Evolutionary conservation across 352 stramenopile genomes (phyloP).

Genomic region (Pythium vanterpoolii): DNA sequence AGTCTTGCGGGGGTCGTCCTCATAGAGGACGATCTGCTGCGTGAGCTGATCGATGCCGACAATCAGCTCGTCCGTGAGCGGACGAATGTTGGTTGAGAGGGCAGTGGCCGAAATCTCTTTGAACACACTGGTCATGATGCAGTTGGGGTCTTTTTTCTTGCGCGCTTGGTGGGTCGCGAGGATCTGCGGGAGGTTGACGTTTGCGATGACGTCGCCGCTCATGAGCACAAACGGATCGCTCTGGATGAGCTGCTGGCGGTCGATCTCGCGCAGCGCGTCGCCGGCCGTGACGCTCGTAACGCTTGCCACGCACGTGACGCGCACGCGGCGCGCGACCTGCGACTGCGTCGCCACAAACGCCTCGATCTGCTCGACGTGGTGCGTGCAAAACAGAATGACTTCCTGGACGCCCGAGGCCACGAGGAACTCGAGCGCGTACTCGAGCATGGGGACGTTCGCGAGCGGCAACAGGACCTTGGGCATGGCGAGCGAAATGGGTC

Average conservation of each 20-base stretch:
- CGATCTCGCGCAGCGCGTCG: slow-evolving; percentile 95
- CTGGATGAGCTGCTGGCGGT: slow-evolving; percentile 92
- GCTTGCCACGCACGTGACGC: slow-evolving; percentile 70
- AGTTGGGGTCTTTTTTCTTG: slow-evolving; percentile 89
- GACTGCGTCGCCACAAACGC: slow-evolving; percentile 66
- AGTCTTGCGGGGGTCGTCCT: slow-evolving; percentile 53
- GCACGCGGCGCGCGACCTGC: slow-evolving; percentile 50
- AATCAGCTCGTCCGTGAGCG: slow-evolving; percentile 77
- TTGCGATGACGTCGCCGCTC: slow-evolving; percentile 95
- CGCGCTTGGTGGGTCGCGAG: slow-evolving; percentile 74
- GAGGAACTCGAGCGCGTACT: slow-evolving; percentile 98
- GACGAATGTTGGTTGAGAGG: slow-evolving; percentile 50
- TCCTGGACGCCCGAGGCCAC: slow-evolving; percentile 92
- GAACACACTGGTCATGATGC: slow-evolving; percentile 96
- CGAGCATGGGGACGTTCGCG: slow-evolving; percentile 96
- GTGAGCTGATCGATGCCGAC: slow-evolving; percentile 76
- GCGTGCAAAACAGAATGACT: slow-evolving; percentile 94
- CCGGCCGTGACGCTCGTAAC: slow-evolving; percentile 88
- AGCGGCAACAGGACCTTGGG: slow-evolving; percentile 95
- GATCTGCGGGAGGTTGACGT: slow-evolving; percentile 88
- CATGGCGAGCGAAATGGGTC: slow-evolving; percentile 81
- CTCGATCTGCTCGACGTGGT: slow-evolving; percentile 86
- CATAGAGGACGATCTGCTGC: slow-evolving; percentile 83
- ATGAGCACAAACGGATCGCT: slow-evolving; percentile 98
- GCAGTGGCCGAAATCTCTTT: slow-evolving; percentile 76